Evolutionary conservation across 2,329 filamentous ascomycete genomes (phyloP), one percentile per base, ranked within the genome.

Genomic region (Nothophaeocryptopus gaeumannii): DNA sequence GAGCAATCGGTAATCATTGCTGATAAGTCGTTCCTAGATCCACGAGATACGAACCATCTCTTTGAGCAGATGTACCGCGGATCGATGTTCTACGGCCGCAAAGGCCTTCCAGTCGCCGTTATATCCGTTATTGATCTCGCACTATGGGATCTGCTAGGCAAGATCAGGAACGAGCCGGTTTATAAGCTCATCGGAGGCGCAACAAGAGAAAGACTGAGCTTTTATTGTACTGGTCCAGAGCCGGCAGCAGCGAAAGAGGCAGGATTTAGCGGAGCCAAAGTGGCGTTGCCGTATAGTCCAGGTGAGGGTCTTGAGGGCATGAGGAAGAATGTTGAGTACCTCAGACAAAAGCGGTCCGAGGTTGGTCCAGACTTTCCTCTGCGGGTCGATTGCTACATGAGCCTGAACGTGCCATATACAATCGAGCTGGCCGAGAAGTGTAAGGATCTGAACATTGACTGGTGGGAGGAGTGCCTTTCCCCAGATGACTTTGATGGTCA

Each of bases 371-470:
- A 96, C 69, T 96, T 93, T 68, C 91, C 91, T 39, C 79, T 96
- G 59, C 91, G 95, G 78, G 91, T 96, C 5, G 91, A 96, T 74
- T 96, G 91, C 78, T 96, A 95, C 74, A 96, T 96, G 91, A 91
- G 87, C 60, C 76, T 96, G 64, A 96, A 91, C 63, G 91, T 96
- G 20, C 76, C 88, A 1, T 96, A 96, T 74, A 95, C 89, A 3
- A 95, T 96, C 60, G 86, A 96, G 71, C 78, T 96, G 16, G 91
- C 88, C 53, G 88, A 91, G 72, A 86, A 85, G 44, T 89, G 86
- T 67, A 81, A 88, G 61, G 84, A 90, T 60, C 80, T 96, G 59
- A 81, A 92, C 70, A 91, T 96, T 68, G 90, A 96, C 75, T 96
- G 91, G 91, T 96, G 89, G 89, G 91, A 96, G 74, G 91, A 96